Evolutionary conservation across 805 yeast species (phyloP).

Genomic region (Yamadazyma laniorum): DNA sequence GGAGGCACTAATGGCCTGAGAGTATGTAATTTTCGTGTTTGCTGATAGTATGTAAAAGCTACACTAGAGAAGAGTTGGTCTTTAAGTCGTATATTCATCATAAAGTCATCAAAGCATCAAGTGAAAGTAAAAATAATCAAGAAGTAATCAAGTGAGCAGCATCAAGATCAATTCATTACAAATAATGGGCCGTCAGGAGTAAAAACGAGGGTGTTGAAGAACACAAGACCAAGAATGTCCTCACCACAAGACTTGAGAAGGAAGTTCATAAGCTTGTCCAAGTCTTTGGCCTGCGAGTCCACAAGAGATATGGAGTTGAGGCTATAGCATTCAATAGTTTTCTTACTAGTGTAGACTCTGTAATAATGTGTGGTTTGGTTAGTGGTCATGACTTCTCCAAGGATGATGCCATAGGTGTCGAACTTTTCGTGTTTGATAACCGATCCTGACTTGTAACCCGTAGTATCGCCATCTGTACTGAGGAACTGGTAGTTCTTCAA

Average conservation of each 20-base stretch:
- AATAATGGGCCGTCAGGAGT: not conserved
- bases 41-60: too few species aligned
- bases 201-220: conserved; percentile 3
- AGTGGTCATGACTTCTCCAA: conserved; percentile 8
- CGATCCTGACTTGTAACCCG: conserved; percentile 3
- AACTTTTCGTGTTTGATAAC: conserved; percentile 12
- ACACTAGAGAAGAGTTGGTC: too few species aligned
- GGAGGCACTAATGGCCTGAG: too few species aligned
- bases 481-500: conserved; percentile 3
- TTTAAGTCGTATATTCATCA: too few species aligned
- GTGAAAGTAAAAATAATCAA: too few species aligned
- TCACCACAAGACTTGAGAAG: conserved; percentile 13
- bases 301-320: conserved; percentile 8
- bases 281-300: conserved; percentile 1
- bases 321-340: conserved; percentile 16
- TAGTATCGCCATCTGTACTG: not conserved
- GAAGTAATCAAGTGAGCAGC: too few species aligned
- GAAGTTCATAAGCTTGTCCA: conserved; percentile 3
- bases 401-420: conserved; percentile 12
- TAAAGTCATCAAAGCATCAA: too few species aligned
- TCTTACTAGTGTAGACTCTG: conserved; percentile 17
- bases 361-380: conserved; percentile 6
- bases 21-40: too few species aligned
- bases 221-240: conserved; percentile 10
- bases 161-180: too few species aligned